Evolutionary conservation across 176 grass and related monocot species (phyloP), one percentile per base, ranked within the genome.

Genomic region (Bolboschoenus planiculmis): DNA sequence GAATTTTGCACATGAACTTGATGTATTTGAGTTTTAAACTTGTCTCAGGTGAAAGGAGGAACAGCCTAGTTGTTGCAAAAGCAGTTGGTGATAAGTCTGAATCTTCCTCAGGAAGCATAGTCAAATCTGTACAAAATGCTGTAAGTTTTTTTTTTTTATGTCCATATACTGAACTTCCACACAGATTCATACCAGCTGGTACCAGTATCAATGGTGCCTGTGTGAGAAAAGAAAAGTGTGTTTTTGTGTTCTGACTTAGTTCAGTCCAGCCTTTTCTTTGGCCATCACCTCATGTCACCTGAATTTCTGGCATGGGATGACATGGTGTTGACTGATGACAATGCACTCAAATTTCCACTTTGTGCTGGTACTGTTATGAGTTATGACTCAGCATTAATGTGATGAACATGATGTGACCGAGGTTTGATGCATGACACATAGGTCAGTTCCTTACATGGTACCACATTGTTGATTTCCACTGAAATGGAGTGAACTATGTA

Each of bases 51-150:
- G 90, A 76, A 86, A 78, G 53, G 10, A 90, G 86, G 77, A 83
- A 63, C 58, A 78, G 40, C n/a, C 13, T 35, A 30, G 48, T 93
- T 74, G 78, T 91, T 70, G 90, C 86, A 7, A 95, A 84, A 67
- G 87, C 85, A 23, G 74, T 53, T 55, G 82, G 79, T 54, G 87
- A 93, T 86, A 59, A 84, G 18, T 91, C 96, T 27, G 96, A 93
- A 29, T 48, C 87, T 81, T 90, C 91, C 53, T 48, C 85, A 18
- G 84, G 66, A 48, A 95, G 91, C 87, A n/a, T 95, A 27, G 89
- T 87, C 34, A 91, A 86, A 89, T 91, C 84, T 53, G 84, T 95
- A 53, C 85, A 91, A 59, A 84, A 66, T 27, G 81, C 90, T 39
- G 96, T 95, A 87, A 98, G 92, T 91, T 80, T 83, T 27, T 86